Evolutionary conservation across 352 stramenopile genomes (phyloP).

Genomic region (Phytophthora pisi): DNA sequence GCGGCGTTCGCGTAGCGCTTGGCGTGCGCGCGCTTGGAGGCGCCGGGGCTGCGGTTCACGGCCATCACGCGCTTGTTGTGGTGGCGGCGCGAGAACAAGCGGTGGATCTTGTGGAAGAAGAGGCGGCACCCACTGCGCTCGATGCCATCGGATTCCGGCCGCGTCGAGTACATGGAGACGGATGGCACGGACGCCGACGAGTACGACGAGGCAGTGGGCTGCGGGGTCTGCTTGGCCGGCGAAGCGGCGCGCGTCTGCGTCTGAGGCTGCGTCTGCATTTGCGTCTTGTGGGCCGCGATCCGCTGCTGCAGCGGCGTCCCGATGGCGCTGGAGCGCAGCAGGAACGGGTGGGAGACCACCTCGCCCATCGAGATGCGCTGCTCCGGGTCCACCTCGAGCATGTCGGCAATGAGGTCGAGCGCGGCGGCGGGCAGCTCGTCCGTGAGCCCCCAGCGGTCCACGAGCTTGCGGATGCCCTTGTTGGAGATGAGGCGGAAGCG

Average conservation of each 20-base stretch:
- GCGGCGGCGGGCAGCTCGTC: slow-evolving; percentile 51
- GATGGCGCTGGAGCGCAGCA: slow-evolving; percentile 35
- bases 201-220: slow-evolving; percentile 21
- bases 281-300: too few relatives aligned
- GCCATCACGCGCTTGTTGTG: slow-evolving; percentile 59
- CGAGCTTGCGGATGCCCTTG: slow-evolving; percentile 64
- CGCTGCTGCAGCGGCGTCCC: slow-evolving; percentile 8
- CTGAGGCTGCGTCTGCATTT: neutral
- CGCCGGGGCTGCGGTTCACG: slow-evolving; percentile 18
- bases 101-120: slow-evolving; percentile 51
- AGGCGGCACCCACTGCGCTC: slow-evolving; percentile 36
- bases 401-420: slow-evolving; percentile 66
- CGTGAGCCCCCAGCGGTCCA: slow-evolving; percentile 74
- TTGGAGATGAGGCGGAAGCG: slow-evolving; percentile 67
- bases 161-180: slow-evolving; percentile 37
- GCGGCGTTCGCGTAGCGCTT: slow-evolving; percentile 34
- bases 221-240: slow-evolving; percentile 26
- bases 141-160: slow-evolving; percentile 29
- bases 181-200: slow-evolving; percentile 17
- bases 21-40: slow-evolving; percentile 26
- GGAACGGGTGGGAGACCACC: slow-evolving; percentile 70
- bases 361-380: slow-evolving; percentile 63
- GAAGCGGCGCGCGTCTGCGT: slow-evolving; percentile 10
- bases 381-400: slow-evolving; percentile 66
- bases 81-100: slow-evolving; percentile 46